Conservation (phyloP, 2,329 filamentous ascomycete species). For the Scopulariopsis brevicaulis region DNA sequence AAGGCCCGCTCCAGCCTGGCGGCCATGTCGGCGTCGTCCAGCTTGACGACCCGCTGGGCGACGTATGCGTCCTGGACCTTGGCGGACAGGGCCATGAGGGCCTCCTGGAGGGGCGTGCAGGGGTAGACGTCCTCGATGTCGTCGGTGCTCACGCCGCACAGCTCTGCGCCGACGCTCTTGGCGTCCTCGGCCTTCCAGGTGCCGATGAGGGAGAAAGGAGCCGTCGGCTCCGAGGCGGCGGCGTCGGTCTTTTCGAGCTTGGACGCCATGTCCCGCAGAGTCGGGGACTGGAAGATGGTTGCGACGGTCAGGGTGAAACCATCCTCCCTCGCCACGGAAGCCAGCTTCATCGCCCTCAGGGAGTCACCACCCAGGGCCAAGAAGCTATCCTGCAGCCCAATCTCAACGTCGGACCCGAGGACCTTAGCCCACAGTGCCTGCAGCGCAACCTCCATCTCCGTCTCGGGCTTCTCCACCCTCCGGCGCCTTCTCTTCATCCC, state of each 20-base stretch:
- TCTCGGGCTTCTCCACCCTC: constrained; percentile 21
- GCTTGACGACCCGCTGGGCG: constrained; percentile 32
- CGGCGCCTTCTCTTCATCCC: constrained; percentile 2
- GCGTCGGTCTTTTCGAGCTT: constrained; percentile 13
- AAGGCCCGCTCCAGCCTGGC: constrained; percentile 29
- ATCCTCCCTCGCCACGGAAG: constrained; percentile 26
- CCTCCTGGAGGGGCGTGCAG: constrained; percentile 42
- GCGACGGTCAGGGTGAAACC: constrained; percentile 30
- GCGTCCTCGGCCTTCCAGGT: constrained; percentile 21
- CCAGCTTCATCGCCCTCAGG: constrained; percentile 37
- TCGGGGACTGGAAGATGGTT: constrained; percentile 31
- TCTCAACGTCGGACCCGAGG: constrained; percentile 17
- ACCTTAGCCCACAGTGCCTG: constrained; percentile 24
- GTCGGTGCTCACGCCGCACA: constrained; percentile 23
- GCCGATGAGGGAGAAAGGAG: constrained; percentile 27
- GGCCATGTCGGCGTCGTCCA: constrained; percentile 22
- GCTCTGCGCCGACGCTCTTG: constrained; percentile 22
- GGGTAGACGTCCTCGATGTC: constrained; percentile 39
- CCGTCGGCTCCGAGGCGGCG: constrained; percentile 14
- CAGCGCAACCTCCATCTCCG: constrained; percentile 23
- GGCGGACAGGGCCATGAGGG: constrained; percentile 38
- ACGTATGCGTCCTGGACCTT: constrained; percentile 40
- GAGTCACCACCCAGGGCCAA: constrained; percentile 38
- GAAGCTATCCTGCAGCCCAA: constrained; percentile 29
- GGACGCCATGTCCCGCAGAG: constrained; percentile 29